Percentiles rank a stretch among this genome's conserved stretches.
phyloP scores from a whole-genome alignment of 2,329 filamentous ascomycete genomes.

The Colletotrichum eremochloae region DNA sequence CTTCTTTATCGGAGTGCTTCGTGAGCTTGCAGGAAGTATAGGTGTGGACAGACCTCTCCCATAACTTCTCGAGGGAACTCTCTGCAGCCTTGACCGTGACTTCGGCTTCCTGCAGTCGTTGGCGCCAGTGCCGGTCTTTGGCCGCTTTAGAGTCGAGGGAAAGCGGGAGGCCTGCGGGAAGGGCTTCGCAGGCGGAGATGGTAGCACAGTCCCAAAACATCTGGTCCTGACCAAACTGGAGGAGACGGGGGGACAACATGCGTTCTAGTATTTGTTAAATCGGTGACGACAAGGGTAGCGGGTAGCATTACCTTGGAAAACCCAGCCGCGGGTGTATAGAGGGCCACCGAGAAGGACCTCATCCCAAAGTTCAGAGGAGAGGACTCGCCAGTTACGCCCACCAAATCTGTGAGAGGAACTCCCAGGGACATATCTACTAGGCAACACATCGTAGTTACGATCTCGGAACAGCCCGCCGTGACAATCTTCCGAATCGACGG shows the following conservation, averaged over 20 bases:
- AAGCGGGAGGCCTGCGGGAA: conserved; percentile 41
- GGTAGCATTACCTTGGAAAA: conserved; percentile 27
- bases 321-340: conserved; percentile 29
- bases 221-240: conserved; percentile 43
- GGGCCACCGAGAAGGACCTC: conserved; percentile 3
- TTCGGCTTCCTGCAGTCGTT: conserved; percentile 9
- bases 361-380: conserved; percentile 21
- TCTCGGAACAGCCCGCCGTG: conserved; percentile 30
- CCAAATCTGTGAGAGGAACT: not conserved
- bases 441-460: not conserved
- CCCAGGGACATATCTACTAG: not conserved
- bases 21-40: not conserved
- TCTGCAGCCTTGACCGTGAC: not conserved
- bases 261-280: conserved; percentile 3
- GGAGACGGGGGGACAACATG: conserved; percentile 43
- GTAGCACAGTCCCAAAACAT: conserved; percentile 47
- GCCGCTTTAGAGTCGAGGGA: conserved; percentile 10
- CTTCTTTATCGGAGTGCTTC: not conserved
- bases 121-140: conserved; percentile 17
- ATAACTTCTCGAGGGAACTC: not conserved
- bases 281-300: not conserved
- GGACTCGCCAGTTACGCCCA: not conserved
- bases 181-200: conserved; percentile 41
- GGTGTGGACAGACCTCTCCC: not conserved
- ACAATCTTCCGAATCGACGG: conserved; percentile 23